phyloP scores from a whole-genome alignment of 495 filamentous ascomycete genomes.

The Penicillium cataractarum region DNA sequence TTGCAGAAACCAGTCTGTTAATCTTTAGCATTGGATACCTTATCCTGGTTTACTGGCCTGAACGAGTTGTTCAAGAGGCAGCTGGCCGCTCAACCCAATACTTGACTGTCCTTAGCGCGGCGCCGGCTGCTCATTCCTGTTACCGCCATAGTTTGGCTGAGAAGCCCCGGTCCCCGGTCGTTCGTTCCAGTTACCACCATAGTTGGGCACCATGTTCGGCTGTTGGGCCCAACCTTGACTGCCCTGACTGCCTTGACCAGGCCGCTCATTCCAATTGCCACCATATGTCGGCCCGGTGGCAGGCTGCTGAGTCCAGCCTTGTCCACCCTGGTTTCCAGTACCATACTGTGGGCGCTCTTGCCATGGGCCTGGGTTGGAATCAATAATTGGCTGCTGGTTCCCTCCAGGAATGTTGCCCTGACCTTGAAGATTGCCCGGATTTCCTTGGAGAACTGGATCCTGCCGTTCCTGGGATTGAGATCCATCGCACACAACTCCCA shows the following conservation, averaged over 20 bases:
- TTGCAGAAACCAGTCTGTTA: too few species aligned
- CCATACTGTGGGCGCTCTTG: neutral
- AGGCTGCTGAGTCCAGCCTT: neutral
- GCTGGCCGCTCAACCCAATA: neutral
- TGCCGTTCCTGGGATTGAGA: neutral
- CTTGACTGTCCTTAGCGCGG: neutral
- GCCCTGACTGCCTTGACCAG: neutral
- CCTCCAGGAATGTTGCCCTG: too few species aligned
- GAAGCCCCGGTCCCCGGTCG: neutral
- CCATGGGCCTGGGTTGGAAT: neutral
- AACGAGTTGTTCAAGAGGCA: neutral
- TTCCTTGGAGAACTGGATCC: too few species aligned
- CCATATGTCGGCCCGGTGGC: neutral
- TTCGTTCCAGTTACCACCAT: constrained; percentile 1
- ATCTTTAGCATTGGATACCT: neutral
- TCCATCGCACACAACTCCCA: neutral
- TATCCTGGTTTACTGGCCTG: neutral
- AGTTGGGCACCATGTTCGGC: neutral
- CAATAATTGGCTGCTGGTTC: too few species aligned
- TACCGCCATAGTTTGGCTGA: neutral
- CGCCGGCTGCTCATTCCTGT: neutral
- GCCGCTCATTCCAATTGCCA: neutral
- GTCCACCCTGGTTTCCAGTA: neutral
- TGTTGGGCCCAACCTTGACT: neutral
- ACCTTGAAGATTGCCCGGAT: too few species aligned